These are phyloP conservation scores for Gossypium davidsonii DNA, from an alignment of 441 rosid species.

Conservation along the genomic window DNA sequence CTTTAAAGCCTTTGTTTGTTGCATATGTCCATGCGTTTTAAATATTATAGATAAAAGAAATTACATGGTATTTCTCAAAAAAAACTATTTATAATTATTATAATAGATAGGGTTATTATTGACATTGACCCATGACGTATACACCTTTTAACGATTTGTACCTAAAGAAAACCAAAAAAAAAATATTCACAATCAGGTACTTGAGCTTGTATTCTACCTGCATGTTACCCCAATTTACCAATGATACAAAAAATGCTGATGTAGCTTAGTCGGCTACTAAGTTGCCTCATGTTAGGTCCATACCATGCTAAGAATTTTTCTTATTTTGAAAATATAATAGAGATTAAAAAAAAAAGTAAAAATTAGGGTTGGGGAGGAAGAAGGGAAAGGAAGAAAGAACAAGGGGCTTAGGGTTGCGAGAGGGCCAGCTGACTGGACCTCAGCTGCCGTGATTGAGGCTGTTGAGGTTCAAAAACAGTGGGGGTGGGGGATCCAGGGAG, in stretches of 20 bases:
- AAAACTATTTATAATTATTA: neutral
- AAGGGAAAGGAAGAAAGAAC: neutral
- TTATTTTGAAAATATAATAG: neutral
- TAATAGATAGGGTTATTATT: neutral
- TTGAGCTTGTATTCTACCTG: neutral
- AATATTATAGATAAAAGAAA: neutral
- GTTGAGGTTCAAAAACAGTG: too few relatives aligned
- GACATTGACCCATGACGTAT: neutral
- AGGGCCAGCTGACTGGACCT: neutral
- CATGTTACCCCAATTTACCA: neutral
- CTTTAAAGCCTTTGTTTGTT: conserved; percentile 8
- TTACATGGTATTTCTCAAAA: neutral
- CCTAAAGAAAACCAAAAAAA: neutral
- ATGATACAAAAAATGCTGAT: neutral
- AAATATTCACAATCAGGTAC: neutral
- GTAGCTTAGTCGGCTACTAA: neutral
- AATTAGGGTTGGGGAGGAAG: neutral
- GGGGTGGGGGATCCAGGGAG: neutral
- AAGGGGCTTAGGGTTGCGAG: neutral
- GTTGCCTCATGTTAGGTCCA: neutral
- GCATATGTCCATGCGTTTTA: neutral
- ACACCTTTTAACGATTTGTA: neutral
- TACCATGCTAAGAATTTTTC: too few relatives aligned
- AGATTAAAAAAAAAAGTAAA: too few relatives aligned
- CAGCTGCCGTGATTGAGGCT: too few relatives aligned